Evolutionary conservation across 148 eudicot species (phyloP), one percentile per base, ranked within the genome.

Genomic region (Dianthus caryophyllus): DNA sequence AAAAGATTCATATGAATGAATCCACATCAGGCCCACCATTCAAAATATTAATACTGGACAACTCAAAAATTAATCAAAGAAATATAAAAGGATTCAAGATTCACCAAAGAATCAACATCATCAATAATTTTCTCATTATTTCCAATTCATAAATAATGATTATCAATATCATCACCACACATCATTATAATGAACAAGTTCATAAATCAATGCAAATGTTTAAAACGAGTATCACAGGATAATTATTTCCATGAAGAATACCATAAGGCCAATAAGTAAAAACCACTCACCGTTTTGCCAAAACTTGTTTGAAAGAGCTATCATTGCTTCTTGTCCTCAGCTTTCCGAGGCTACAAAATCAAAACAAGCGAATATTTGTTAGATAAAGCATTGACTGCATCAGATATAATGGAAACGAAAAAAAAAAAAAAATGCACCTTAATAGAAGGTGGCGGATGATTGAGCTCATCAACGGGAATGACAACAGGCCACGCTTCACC

Each of bases 401-500:
- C 13, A 27, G 27, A 25, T 56, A 15, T 9, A 26, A 50, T n/a
- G 9, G 14, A 66, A 4, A 17, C 14, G 15, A 48, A 13, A 47
- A 44, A 63, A 27, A 4, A 46, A 46, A 53, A 21, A 41, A 26
- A 15, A 43, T n/a, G n/a, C n/a, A 87, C 98, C 98, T 93, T 93
- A 6, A 84, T 84, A 5, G 95, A 88, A 21, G 84, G 83, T 11
- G 83, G 81, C 3, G 83, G 76, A 12, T 61, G 69, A 0, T 10
- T 59, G 24, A 93, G 76, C 76, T 93, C 96, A 2, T 80, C 85
- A 1, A 75, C 83, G 1, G 98, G 95, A 31, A 93, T 85, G 39
- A 84, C 7, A 26, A 93, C 95, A 9, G 98, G 98, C 96, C 98
- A 93, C 31, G 75, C 44, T 77, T 93, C 95, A 0, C 95, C 96